phyloP scores from a whole-genome alignment of 2,329 filamentous ascomycete genomes.

The Neonectria faginata region DNA sequence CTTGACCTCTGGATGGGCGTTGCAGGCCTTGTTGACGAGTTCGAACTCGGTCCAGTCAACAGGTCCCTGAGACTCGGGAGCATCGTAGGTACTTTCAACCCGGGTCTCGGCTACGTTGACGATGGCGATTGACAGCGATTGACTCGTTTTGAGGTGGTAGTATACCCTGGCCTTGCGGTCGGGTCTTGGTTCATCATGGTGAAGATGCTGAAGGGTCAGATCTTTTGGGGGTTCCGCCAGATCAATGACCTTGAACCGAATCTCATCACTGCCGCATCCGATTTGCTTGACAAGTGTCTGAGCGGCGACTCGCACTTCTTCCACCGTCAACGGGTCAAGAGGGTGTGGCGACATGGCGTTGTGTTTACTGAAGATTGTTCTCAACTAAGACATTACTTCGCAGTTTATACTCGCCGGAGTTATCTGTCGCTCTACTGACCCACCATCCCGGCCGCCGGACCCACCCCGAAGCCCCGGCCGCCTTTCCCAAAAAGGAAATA shows the following conservation, averaged over 20 bases:
- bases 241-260: conserved; percentile 28
- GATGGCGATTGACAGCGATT: conserved; percentile 23
- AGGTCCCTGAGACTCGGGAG: conserved; percentile 24
- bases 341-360: conserved; percentile 14
- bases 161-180: conserved; percentile 27
- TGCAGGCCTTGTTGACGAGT: conserved; percentile 19
- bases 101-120: conserved; percentile 18
- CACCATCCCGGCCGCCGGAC: too few species aligned
- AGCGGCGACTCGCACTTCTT: conserved; percentile 19
- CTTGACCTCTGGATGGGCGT: conserved; percentile 25
- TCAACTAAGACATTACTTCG: background rate
- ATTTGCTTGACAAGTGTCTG: conserved; percentile 8
- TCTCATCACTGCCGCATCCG: conserved; percentile 5
- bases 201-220: conserved; percentile 13
- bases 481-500: conserved; percentile 3
- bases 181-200: conserved; percentile 16
- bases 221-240: conserved; percentile 26
- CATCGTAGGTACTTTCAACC: conserved; percentile 17
- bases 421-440: background rate
- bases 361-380: too few species aligned
- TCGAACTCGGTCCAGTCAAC: conserved; percentile 30
- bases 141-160: conserved; percentile 23
- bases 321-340: conserved; percentile 26
- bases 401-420: conserved; percentile 9
- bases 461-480: background rate